Percentiles rank a stretch among this genome's conserved stretches.
Conservation (phyloP, 768 basidiomycete species). For the Rhizopogon sp. region DNA sequence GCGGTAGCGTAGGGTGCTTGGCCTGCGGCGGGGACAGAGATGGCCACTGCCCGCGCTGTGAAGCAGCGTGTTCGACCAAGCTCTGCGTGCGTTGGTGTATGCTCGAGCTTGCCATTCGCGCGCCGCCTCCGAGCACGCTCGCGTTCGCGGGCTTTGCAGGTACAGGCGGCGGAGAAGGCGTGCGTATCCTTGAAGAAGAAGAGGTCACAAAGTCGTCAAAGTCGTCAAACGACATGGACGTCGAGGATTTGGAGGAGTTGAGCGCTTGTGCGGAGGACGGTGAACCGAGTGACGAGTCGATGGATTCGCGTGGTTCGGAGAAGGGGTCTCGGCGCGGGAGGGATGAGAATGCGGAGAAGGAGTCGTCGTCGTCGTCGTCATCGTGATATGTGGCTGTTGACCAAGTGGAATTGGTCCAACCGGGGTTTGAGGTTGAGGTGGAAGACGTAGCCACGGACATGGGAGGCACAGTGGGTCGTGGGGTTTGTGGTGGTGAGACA, state of each 20-base stretch:
- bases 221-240: conserved; percentile 33
- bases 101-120: conserved; percentile 10
- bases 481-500: conserved; percentile 26
- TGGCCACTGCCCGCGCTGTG: conserved; percentile 40
- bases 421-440: conserved; percentile 1
- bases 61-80: conserved; percentile 52
- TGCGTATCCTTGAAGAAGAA: conserved; percentile 27
- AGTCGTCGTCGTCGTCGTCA: conserved; percentile 32
- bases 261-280: conserved; percentile 14
- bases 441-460: conserved; percentile 6
- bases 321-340: conserved; percentile 17
- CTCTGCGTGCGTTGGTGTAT: conserved; percentile 52
- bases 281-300: conserved; percentile 17
- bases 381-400: conserved; percentile 7
- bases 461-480: conserved; percentile 15
- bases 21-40: conserved; percentile 17
- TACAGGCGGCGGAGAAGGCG: conserved; percentile 43
- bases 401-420: background rate
- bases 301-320: conserved; percentile 2
- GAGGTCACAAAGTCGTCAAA: conserved; percentile 43
- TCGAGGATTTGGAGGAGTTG: conserved; percentile 16
- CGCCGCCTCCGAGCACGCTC: conserved; percentile 6
- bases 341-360: conserved; percentile 49
- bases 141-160: conserved; percentile 29
- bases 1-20: conserved; percentile 16